Evolutionary conservation across 2,329 filamentous ascomycete species (phyloP).

Genomic region (Talaromyces sp.): DNA sequence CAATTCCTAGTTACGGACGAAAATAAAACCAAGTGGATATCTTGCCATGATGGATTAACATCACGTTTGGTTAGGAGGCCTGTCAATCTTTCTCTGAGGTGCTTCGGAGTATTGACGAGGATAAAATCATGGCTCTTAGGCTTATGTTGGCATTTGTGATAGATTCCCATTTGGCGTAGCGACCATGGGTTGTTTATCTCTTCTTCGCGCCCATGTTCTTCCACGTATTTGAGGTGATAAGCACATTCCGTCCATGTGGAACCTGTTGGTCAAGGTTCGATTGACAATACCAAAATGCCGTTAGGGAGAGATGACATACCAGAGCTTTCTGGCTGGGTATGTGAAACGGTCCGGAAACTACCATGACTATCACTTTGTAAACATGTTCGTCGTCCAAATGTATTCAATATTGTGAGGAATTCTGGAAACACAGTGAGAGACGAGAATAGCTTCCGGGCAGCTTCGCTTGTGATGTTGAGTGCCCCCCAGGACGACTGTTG

Average conservation of each 20-base stretch:
- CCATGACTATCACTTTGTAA: neutral
- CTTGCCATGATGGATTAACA: neutral
- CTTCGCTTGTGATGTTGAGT: neutral
- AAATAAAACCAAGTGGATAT: neutral
- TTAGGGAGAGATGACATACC: neutral
- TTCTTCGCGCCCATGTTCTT: neutral
- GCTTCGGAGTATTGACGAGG: neutral
- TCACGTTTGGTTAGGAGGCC: neutral
- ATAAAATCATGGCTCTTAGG: neutral
- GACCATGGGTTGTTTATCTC: neutral
- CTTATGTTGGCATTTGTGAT: neutral
- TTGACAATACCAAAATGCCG: neutral
- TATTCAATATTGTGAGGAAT: neutral
- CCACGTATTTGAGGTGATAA: neutral
- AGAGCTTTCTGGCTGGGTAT: neutral
- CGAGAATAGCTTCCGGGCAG: neutral
- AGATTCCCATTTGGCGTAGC: neutral
- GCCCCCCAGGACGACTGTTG: neutral
- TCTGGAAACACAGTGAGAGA: neutral
- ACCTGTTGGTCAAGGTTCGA: neutral
- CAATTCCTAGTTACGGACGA: neutral
- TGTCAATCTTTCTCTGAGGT: neutral
- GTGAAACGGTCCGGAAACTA: neutral
- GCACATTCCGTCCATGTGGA: neutral
- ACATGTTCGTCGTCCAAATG: neutral